Base-by-base conservation (phyloP, 371 early-diverging fungal species). In the Mucor lusitanicus region DNA sequence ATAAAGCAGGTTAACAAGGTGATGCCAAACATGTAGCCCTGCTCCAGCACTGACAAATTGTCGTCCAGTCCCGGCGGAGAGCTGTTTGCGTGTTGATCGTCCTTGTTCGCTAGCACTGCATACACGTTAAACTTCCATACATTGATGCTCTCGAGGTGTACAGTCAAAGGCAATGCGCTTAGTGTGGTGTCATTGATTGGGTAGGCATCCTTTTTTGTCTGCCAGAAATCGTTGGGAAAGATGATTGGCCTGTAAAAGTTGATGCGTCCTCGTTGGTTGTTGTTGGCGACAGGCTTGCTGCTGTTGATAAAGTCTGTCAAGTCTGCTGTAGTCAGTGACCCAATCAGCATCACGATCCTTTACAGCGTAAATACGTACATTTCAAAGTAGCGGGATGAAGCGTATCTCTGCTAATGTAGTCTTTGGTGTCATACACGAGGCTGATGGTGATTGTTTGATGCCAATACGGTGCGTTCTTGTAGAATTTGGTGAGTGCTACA, bases 171-270 rank as follows among this genome's bases (percentile, higher is more conserved):
- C 13, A 95, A 73, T 8, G 76, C 74, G 19, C 82, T 83, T 58
- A 91, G 84, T 7, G 96, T 90, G 23, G 53, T 53, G 7, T 87
- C 82, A 69, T 95, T 95, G 69, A 95, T 87, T 1, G 84, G 84
- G 39, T 75, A 77, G 19, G 90, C 75, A 32, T 94, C 87, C 17
- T 92, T 90, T n/a, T 76, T 75, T 32, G 95, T 74, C 28, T 88
- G 67, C 97, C 97, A 97, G 63, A 97, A 97, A 61, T 95, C 92
- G 69, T 97, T 95, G 30, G 87, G 85, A 63, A 83, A 91, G 39
- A 94, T 64, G 23, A 91, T 80, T 3, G 96, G 96, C 15, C 83
- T 79, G 75, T 88, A 94, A 66, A 79, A 88, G 23, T 72, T 75
- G 73, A 70, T 69, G 63, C 76, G 79, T 37, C 67, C n/a, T n/a